These are phyloP conservation scores for Oehlia diaphana DNA, from an alignment of 192 early-diverging fungal species.

Conservation along the genomic window DNA sequence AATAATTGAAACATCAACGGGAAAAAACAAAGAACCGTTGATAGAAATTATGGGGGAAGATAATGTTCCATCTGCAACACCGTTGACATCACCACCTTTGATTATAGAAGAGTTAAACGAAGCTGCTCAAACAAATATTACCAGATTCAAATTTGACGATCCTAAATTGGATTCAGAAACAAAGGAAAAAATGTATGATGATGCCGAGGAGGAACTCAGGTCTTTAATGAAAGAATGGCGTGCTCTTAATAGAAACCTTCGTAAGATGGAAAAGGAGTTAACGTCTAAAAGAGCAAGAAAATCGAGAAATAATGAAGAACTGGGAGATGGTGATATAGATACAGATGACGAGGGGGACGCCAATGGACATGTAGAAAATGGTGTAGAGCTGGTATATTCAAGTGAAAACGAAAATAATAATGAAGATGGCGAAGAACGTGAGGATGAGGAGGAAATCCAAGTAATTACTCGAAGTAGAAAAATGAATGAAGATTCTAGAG, in stretches of 20 bases:
- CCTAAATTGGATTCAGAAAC: neutral
- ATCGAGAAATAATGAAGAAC: neutral
- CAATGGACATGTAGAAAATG: neutral
- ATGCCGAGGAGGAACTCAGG: neutral
- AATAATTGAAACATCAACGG: neutral
- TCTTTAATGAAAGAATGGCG: neutral
- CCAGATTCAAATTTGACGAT: conserved; percentile 13
- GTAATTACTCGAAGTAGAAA: neutral
- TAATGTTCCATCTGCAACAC: neutral
- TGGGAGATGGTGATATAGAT: neutral
- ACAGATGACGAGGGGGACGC: neutral
- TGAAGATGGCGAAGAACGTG: neutral
- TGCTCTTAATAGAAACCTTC: neutral
- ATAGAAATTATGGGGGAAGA: conserved; percentile 8
- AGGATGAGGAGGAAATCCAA: neutral
- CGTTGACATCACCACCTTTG: neutral
- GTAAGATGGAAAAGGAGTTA: conserved; percentile 4
- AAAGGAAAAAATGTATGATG: conserved; percentile 9
- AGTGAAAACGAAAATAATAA: neutral
- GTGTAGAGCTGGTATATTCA: neutral
- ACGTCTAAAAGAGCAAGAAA: neutral
- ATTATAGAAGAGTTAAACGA: neutral
- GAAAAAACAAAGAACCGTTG: neutral
- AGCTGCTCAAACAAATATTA: conserved; percentile 1
- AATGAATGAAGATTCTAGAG: neutral